These are phyloP conservation scores for Mycena galopus DNA, from an alignment of 768 basidiomycete genomes.

Conservation along the genomic window DNA sequence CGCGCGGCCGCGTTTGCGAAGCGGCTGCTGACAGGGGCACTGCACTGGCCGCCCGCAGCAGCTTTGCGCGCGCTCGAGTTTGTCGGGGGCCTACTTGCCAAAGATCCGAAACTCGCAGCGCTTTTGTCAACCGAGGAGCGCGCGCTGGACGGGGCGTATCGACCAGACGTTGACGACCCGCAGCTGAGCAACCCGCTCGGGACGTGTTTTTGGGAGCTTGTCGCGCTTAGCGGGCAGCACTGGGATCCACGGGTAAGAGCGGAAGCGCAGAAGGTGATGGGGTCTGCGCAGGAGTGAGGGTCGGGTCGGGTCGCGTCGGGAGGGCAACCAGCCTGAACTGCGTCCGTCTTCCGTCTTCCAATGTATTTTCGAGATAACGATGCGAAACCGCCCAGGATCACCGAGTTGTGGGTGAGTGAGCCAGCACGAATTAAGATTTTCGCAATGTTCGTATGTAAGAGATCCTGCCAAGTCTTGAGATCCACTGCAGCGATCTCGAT, in stretches of 20 bases:
- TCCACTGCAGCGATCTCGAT: not conserved
- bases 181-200: constrained; percentile 86
- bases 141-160: constrained; percentile 86
- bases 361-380: not conserved
- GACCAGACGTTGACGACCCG: constrained; percentile 90
- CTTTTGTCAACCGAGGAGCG: constrained; percentile 91
- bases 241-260: constrained; percentile 77
- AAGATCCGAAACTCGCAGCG: constrained; percentile 85
- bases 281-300: constrained; percentile 54
- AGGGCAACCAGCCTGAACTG: not conserved
- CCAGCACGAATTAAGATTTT: too few species aligned
- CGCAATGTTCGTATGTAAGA: too few species aligned
- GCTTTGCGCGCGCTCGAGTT: constrained; percentile 81
- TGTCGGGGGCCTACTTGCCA: constrained; percentile 76
- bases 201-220: constrained; percentile 89
- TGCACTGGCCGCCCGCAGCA: constrained; percentile 82
- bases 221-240: constrained; percentile 70
- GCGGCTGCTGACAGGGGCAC: constrained; percentile 83
- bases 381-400: too few species aligned
- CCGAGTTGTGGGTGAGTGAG: too few species aligned
- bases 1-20: constrained; percentile 94
- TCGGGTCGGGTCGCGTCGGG: not conserved
- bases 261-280: constrained; percentile 72
- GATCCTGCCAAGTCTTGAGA: too few species aligned
- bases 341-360: not conserved